Evolutionary conservation across 768 basidiomycete genomes (phyloP).

Genomic region (Mycena vitilis): DNA sequence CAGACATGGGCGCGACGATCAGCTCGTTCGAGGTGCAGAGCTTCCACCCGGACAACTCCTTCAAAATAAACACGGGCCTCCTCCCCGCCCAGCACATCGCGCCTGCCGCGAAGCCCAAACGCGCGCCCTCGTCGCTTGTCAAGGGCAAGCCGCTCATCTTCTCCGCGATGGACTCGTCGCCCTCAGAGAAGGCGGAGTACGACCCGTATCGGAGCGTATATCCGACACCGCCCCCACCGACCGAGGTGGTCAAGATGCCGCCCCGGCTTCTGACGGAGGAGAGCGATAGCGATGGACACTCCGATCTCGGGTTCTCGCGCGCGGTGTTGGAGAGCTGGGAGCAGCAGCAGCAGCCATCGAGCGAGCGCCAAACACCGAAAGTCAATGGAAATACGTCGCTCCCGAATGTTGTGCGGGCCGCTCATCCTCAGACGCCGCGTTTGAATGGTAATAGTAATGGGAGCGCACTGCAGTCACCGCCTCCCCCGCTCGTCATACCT

Average conservation of each 20-base stretch:
- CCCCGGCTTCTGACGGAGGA: constrained; percentile 20
- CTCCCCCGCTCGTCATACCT: constrained; percentile 24
- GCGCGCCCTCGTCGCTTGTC: constrained; percentile 35
- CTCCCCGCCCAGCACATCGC: constrained; percentile 31
- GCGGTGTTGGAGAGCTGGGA: constrained; percentile 27
- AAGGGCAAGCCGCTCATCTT: constrained; percentile 74
- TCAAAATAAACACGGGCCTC: constrained; percentile 33
- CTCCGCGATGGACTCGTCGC: constrained; percentile 54
- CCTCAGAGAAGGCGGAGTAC: constrained; percentile 37
- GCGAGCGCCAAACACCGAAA: constrained; percentile 26
- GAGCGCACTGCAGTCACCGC: constrained; percentile 13
- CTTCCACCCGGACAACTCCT: constrained; percentile 28
- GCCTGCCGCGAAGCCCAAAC: constrained; percentile 23
- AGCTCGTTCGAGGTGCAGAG: constrained; percentile 36
- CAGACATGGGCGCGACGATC: constrained; percentile 37
- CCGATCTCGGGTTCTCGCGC: constrained; percentile 24
- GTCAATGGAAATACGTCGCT: constrained; percentile 27
- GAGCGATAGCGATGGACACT: constrained; percentile 4
- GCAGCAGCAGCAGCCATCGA: constrained; percentile 22
- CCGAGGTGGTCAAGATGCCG: constrained; percentile 23
- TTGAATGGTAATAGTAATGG: constrained; percentile 1
- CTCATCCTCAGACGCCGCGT: constrained; percentile 6
- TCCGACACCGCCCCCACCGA: constrained; percentile 17
- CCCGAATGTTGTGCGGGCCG: not conserved
- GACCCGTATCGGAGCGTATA: constrained; percentile 30